A percentile compares a stretch with the other conserved stretches of the same genome.
Conservation (phyloP, 208 protist genomes). For the Kentomonas sorsogonicus region DNA sequence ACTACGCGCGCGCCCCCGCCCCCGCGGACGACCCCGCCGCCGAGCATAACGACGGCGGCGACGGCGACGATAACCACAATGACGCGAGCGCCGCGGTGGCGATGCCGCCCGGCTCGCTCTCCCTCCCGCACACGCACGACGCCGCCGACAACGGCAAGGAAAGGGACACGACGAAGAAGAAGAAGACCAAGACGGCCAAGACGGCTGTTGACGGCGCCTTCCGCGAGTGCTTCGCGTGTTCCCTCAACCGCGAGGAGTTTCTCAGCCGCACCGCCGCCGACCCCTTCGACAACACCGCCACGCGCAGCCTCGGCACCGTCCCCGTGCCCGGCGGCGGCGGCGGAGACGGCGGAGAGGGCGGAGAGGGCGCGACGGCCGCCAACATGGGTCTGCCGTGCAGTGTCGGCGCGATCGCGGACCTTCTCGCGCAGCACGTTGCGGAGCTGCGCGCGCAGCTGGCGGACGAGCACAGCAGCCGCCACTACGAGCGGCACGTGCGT, state of each 20-base stretch:
- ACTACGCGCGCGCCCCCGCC: too few species aligned
- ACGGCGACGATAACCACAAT: too few species aligned
- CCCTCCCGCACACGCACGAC: too few species aligned
- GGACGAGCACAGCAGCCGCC: conserved; percentile 17
- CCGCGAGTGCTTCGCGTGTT: neutral
- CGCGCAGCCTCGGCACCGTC: too few species aligned
- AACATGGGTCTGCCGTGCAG: neutral
- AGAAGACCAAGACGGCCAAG: neutral
- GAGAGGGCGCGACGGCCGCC: neutral
- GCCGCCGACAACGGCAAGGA: neutral
- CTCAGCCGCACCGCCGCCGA: too few species aligned
- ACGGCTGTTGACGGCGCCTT: neutral
- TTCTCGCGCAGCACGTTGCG: conserved; percentile 22
- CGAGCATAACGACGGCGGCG: neutral
- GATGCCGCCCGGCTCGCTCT: too few species aligned
- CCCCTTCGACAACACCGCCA: too few species aligned
- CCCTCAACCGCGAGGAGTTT: too few species aligned
- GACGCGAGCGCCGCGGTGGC: too few species aligned
- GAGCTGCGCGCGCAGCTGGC: conserved; percentile 24
- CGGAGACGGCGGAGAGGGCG: neutral
- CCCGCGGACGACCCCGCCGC: neutral
- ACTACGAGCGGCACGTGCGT: conserved; percentile 1
- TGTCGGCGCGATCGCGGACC: conserved; percentile 13
- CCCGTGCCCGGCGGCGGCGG: too few species aligned
- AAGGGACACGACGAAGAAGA: neutral